phyloP scores from a whole-genome alignment of 306 rosid genomes.

The Citrullus mucosospermus region DNA sequence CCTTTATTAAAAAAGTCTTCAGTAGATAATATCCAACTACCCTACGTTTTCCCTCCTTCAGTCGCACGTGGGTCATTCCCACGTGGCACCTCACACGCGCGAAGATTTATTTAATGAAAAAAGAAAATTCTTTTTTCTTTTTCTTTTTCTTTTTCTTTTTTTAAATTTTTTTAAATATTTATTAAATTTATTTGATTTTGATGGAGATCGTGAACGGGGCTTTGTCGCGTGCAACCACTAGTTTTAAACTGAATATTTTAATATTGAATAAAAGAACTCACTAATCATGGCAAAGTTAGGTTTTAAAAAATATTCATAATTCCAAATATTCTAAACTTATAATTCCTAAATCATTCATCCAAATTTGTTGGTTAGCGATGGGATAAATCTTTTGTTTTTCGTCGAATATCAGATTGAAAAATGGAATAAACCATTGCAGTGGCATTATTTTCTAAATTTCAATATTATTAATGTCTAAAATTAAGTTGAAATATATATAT shows the following conservation, averaged over 20 bases:
- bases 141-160: not conserved
- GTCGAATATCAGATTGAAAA: no score
- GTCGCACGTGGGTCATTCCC: slow-evolving; percentile 13
- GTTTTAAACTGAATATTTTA: not conserved
- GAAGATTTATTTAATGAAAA: not conserved
- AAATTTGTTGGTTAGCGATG: not conserved
- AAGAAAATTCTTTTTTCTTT: not conserved
- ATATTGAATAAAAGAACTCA: slow-evolving; percentile 7
- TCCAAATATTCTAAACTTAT: slow-evolving; percentile 6
- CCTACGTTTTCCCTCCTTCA: not conserved
- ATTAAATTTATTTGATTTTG: not conserved
- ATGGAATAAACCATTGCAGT: no score
- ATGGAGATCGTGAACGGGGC: slow-evolving; percentile 11
- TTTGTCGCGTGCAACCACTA: slow-evolving; percentile 15
- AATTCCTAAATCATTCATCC: not conserved
- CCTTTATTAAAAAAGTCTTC: not conserved
- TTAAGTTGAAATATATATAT: no score
- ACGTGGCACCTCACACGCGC: slow-evolving; percentile 22
- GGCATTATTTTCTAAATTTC: no score
- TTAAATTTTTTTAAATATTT: no score
- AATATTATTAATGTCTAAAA: no score
- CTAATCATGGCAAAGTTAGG: slow-evolving; percentile 18
- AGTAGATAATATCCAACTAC: not conserved
- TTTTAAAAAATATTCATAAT: slow-evolving; percentile 26
- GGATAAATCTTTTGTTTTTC: not conserved